Conservation (phyloP, 768 basidiomycete genomes). For the Hebeloma cylindrosporum region DNA sequence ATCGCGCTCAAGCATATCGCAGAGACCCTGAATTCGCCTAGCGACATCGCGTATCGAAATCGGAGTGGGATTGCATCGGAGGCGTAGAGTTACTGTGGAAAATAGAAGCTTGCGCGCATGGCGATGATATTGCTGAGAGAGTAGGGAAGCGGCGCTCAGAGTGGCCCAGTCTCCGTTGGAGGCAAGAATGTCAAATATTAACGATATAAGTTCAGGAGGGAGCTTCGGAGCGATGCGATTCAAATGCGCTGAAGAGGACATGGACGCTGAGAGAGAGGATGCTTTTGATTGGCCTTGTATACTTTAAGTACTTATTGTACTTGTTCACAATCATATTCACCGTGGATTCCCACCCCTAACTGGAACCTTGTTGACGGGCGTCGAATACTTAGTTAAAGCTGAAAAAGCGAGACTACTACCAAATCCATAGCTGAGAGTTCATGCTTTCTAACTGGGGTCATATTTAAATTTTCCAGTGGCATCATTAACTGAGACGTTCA, state of each 20-base stretch:
- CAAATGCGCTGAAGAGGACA: no score
- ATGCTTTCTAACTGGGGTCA: no score
- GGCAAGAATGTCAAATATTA: constrained; percentile 16
- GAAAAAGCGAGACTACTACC: no score
- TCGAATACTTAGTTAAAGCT: no score
- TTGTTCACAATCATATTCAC: no score
- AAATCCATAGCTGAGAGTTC: no score
- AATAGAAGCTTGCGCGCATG: constrained; percentile 15
- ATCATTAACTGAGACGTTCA: no score
- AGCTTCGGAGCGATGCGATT: constrained; percentile 4
- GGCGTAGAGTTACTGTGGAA: constrained; percentile 11
- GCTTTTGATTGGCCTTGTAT: no score
- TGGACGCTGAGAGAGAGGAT: constrained; percentile 2
- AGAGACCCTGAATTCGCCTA: constrained; percentile 19
- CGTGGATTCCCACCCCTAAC: no score
- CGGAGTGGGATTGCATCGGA: constrained; percentile 13
- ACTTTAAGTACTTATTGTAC: no score
- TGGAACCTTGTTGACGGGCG: no score
- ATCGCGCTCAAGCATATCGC: constrained; percentile 13
- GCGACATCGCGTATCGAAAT: constrained; percentile 18
- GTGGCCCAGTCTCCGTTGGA: constrained; percentile 12
- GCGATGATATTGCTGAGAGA: constrained; percentile 10
- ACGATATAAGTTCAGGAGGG: constrained; percentile 17
- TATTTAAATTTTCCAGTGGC: no score
- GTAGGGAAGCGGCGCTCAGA: constrained; percentile 11